Percentiles rank a stretch among this genome's conserved stretches.
These are phyloP conservation scores for Vigna trinervia DNA, from an alignment of 306 rosid genomes.

Conservation along the genomic window DNA sequence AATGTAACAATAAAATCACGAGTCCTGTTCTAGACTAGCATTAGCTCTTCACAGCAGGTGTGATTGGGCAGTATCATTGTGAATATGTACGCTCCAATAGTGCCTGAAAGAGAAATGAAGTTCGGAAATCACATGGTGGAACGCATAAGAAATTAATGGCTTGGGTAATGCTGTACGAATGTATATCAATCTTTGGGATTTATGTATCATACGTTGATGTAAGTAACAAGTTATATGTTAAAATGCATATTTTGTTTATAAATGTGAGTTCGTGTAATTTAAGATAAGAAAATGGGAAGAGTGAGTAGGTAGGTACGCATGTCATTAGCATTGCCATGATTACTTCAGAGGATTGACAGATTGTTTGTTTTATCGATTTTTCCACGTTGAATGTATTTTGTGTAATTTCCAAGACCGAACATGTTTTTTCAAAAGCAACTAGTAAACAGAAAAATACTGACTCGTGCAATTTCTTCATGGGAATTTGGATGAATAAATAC, in stretches of 20 bases:
- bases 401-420: too few relatives aligned
- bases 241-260: conserved; percentile 27
- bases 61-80: conserved; percentile 20
- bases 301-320: background rate
- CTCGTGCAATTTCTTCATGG: background rate
- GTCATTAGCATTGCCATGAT: background rate
- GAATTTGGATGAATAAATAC: background rate
- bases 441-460: too few relatives aligned
- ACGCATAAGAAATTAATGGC: conserved; percentile 29
- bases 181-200: conserved; percentile 7
- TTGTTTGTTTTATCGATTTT: too few relatives aligned
- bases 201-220: conserved; percentile 34
- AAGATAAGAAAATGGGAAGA: background rate
- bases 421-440: too few relatives aligned
- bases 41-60: background rate
- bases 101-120: conserved; percentile 37
- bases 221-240: conserved; percentile 35
- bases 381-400: too few relatives aligned
- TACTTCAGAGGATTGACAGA: background rate
- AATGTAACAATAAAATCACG: conserved; percentile 17
- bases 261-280: conserved; percentile 27
- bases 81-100: conserved; percentile 31
- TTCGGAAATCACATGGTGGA: conserved; percentile 39
- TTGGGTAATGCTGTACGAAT: conserved; percentile 18
- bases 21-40: conserved; percentile 11